phyloP scores from a whole-genome alignment of 2,329 filamentous ascomycete genomes.

The Pleomassaria siparia region DNA sequence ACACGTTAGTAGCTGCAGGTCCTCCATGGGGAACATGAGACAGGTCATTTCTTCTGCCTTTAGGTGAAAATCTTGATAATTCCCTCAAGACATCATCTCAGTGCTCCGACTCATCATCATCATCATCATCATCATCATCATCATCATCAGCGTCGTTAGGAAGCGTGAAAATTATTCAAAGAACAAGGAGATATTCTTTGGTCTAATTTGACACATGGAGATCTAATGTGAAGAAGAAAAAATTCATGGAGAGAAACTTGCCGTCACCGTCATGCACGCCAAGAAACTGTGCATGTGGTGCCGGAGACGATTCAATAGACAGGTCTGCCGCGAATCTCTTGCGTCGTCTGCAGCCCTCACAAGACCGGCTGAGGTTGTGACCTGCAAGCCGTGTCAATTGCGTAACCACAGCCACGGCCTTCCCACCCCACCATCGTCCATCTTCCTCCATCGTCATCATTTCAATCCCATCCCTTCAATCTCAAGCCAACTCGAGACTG shows the following conservation, averaged over 20 bases:
- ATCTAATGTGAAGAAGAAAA: too few species aligned
- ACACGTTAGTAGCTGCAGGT: background rate
- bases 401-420: background rate
- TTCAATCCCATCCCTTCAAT: background rate
- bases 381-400: background rate
- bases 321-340: background rate
- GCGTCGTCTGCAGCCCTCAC: background rate
- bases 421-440: background rate
- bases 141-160: too few species aligned
- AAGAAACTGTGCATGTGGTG: background rate
- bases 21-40: too few species aligned
- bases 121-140: too few species aligned
- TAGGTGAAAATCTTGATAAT: background rate
- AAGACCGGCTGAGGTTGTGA: too few species aligned
- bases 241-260: too few species aligned
- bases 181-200: too few species aligned
- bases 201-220: too few species aligned
- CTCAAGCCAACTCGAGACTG: slow-evolving; percentile 37
- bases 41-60: too few species aligned
- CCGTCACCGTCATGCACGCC: background rate
- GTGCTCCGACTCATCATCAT: too few species aligned
- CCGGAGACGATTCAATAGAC: background rate
- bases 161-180: too few species aligned
- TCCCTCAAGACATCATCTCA: too few species aligned
- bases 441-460: background rate